Base-by-base conservation (phyloP, 768 basidiomycete species). In the Mycena belliarum region DNA sequence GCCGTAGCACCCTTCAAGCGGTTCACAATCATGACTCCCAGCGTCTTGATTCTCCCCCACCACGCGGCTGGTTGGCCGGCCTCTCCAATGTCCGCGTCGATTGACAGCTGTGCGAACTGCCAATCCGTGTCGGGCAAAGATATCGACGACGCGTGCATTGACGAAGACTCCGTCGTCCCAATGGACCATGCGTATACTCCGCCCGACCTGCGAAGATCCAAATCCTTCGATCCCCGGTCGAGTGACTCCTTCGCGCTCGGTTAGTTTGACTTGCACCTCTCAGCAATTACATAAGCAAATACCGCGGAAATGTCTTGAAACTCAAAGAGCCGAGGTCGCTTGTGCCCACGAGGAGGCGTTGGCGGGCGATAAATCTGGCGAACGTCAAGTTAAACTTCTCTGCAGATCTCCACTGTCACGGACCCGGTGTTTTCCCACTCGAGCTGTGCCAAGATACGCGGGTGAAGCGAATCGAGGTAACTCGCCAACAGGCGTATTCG, bases 321-420 rank as follows among this genome's bases (percentile, higher is more conserved):
- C 40, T 52, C 45, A 46, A 16, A 2, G 21, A 38, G 35, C 15
- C 52, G 32, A 44, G 35, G 26, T 15, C 40, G 15, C 29, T 60
- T 50, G 49, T 45, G 47, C 45, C 25, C 49, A 49, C 62, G 62
- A 26, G 62, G 62, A 3, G 62, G 62, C 3, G 62, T 63, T 23
- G 62, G 62, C 9, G 62, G 62, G 21, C 62, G 62, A 47, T 63
- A 63, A 35, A 51, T 26, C 58, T 63, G 28, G 11, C 12, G 0
- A 32, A 12, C 6, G n/a, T 59, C 14, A 40, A 24, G 20, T 41
- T 8, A 2, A 20, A 12, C 10, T 32, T 15, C 21, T 8, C 20
- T 15, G 42, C 21, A 15, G 4, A 18, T 38, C 20, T 2, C 12
- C 8, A 14, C n/a, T 21, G 23, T 18, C 9, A 42, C 54, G 20